Base-by-base conservation (phyloP, 2,329 filamentous ascomycete genomes). In the Lachnum nothofagi region DNA sequence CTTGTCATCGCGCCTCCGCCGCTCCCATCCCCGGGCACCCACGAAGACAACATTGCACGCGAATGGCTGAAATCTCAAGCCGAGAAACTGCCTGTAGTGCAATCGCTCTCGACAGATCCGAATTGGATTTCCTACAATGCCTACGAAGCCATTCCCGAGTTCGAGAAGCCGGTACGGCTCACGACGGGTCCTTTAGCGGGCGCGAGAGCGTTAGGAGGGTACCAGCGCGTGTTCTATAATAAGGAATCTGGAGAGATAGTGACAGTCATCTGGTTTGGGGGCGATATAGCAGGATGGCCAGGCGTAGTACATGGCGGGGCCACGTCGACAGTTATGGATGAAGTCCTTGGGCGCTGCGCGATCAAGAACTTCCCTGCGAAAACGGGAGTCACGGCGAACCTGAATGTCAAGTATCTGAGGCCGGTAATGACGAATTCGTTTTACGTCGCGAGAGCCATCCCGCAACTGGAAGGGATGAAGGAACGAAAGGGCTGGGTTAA, bases 271-370 rank as follows among this genome's bases (percentile, higher is more conserved):
- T 86, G 76, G 71, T 75, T 90, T 46, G 87, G 86, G 5, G 65
- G 72, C n/a, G 78, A 72, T 1, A 63, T 85, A 17, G 72, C 76
- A 41, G 86, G 87, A 3, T 91, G 85, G 83, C 86, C 86, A 1
- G 76, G 78, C 10, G 72, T 86, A 34, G 80, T 82, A 44, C 86
- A 91, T 68, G 86, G 86, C 47, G 86, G 86, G 12, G 72, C 76
- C 5, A 73, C 86, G 42, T 83, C 82, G 6, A 88, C 82, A 0
- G 65, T 87, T 3, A 67, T 90, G 31, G 79, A 87, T 64, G 86
- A 90, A 70, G 78, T 76, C 44, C 72, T 88, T 53, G 80, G 81
- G n/a, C 73, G 83, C 37, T 82, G 79, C 52, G 80, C 79, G 9
- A 69, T 80, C 47, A 63, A 67, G 39, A 62, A 65, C 25, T 72